These are phyloP conservation scores for Xylariomycetidae sp. DNA, from an alignment of 2,329 filamentous ascomycete genomes.

Conservation along the genomic window DNA sequence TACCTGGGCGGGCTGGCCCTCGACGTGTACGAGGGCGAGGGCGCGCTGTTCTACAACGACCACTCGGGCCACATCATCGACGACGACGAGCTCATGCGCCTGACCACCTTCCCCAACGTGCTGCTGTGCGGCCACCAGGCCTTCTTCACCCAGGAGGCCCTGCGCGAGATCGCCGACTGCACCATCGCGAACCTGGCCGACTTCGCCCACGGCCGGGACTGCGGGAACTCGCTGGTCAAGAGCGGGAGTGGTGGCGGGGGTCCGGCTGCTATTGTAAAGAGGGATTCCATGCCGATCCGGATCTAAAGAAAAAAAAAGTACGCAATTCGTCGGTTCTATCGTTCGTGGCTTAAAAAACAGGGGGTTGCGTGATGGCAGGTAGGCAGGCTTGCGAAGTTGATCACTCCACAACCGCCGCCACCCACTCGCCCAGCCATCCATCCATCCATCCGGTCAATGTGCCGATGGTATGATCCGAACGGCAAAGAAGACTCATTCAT, in stretches of 20 bases:
- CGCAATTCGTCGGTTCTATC: too few relatives aligned
- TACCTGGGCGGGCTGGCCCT: slow-evolving; percentile 58
- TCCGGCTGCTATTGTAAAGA: slow-evolving; percentile 9
- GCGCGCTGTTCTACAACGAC: slow-evolving; percentile 61
- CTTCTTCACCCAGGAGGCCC: slow-evolving; percentile 63
- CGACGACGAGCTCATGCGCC: slow-evolving; percentile 60
- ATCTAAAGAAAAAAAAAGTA: too few relatives aligned
- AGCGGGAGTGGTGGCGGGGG: slow-evolving; percentile 6
- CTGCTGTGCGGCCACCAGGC: slow-evolving; percentile 64
- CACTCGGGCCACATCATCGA: slow-evolving; percentile 61
- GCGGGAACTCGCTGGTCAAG: slow-evolving; percentile 18
- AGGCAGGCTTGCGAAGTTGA: too few relatives aligned
- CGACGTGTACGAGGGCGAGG: slow-evolving; percentile 65
- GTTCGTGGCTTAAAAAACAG: too few relatives aligned
- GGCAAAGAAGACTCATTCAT: too few relatives aligned
- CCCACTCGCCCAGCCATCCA: too few relatives aligned
- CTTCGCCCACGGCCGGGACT: slow-evolving; percentile 25
- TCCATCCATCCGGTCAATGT: too few relatives aligned
- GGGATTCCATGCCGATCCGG: slow-evolving; percentile 30
- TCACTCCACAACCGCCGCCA: too few relatives aligned
- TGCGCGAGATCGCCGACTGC: slow-evolving; percentile 57
- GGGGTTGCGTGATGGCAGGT: too few relatives aligned
- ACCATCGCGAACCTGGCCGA: slow-evolving; percentile 54
- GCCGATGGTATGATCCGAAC: too few relatives aligned
- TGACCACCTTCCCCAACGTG: slow-evolving; percentile 66